Conservation (phyloP, 2,329 filamentous ascomycete genomes). For the Exophiala bonariae region DNA sequence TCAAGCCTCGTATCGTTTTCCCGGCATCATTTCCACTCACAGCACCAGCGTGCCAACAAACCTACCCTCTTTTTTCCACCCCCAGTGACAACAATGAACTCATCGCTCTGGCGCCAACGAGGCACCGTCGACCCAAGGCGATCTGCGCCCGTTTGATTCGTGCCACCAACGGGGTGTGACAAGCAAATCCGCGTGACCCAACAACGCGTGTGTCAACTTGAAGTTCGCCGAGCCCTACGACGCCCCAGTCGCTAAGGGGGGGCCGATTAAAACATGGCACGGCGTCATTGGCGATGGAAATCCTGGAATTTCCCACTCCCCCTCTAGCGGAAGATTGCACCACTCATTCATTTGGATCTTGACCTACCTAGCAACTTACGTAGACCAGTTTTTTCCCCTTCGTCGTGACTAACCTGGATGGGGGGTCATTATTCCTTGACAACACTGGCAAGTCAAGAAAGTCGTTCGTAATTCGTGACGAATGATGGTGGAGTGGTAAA, state of each 20-base stretch:
- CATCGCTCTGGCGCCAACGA: not conserved
- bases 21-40: no score
- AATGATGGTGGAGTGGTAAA: not conserved
- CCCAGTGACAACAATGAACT: not conserved
- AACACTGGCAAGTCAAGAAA: no score
- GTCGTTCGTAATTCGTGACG: not conserved
- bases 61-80: no score
- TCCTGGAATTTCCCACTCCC: no score
- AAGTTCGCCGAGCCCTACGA: not conserved
- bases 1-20: no score
- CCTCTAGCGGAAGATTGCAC: no score
- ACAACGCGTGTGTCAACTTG: conserved; percentile 3
- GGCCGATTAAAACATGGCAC: conserved; percentile 14
- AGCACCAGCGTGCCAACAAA: no score
- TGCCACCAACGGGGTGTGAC: not conserved
- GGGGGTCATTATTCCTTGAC: no score
- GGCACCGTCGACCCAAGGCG: not conserved
- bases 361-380: conserved; percentile 6
- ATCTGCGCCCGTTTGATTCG: not conserved
- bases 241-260: no score
- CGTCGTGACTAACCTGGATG: not conserved
- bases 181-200: not conserved
- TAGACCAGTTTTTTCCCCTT: conserved; percentile 10
- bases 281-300: conserved; percentile 12
- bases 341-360: not conserved